These are phyloP conservation scores for Chlamydomonas sp. DNA, from an alignment of 139 green algal genomes.

Conservation along the genomic window DNA sequence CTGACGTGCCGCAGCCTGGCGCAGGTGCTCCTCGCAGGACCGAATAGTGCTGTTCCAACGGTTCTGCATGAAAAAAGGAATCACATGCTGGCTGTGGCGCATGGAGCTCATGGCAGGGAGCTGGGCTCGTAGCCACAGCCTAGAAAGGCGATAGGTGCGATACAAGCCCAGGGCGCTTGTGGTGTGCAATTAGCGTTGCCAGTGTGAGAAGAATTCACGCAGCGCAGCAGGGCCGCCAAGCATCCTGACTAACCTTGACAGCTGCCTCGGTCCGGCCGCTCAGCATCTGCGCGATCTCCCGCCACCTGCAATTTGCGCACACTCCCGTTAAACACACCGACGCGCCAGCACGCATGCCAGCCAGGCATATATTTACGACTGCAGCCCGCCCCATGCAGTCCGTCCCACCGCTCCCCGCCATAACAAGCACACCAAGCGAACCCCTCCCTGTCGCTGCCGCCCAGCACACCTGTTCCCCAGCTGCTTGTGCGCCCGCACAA, in stretches of 20 bases:
- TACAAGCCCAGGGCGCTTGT: no score
- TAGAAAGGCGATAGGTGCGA: no score
- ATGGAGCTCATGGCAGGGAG: no score
- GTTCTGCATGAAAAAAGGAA: slow-evolving; percentile 6
- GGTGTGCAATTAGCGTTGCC: no score
- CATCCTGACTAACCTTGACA: slow-evolving; percentile 20
- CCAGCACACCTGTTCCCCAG: slow-evolving; percentile 28
- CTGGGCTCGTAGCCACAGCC: no score
- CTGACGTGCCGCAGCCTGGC: neutral
- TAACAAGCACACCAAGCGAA: no score
- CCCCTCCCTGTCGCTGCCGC: no score
- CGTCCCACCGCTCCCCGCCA: no score
- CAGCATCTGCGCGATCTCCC: slow-evolving; percentile 41
- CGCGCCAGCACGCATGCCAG: no score
- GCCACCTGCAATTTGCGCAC: slow-evolving; percentile 17
- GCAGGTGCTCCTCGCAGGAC: slow-evolving; percentile 3
- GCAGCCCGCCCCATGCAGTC: no score
- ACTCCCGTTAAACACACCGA: neutral
- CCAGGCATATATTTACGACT: no score
- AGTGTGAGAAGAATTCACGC: neutral
- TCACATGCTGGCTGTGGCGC: no score
- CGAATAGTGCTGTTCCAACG: slow-evolving; percentile 44
- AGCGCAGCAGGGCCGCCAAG: neutral
- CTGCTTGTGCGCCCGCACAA: slow-evolving; percentile 36
- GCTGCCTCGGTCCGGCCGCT: slow-evolving; percentile 34